These are phyloP conservation scores for Arthroderma sp. DNA, from an alignment of 2,329 filamentous ascomycete genomes.

Conservation along the genomic window DNA sequence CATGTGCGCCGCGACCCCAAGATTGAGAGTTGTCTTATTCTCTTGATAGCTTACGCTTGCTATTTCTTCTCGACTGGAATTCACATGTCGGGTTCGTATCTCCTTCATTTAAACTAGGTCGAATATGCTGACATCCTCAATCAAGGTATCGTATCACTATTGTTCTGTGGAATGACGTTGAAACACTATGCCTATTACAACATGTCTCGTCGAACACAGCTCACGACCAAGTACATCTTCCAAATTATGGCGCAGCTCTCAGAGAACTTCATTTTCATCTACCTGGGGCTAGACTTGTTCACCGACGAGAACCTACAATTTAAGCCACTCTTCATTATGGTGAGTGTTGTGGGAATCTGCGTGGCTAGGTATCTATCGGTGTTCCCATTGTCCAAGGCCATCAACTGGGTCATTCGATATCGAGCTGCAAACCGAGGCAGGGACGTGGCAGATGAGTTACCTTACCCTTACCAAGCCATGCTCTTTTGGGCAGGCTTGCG, in stretches of 20 bases:
- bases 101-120: not conserved
- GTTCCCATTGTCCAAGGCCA: constrained; percentile 76
- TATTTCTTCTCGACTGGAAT: constrained; percentile 98
- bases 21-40: constrained; percentile 89
- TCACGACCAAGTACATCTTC: constrained; percentile 96
- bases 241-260: constrained; percentile 88
- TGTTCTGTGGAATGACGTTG: constrained; percentile 95
- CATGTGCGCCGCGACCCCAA: constrained; percentile 85
- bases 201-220: constrained; percentile 93
- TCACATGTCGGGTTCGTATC: constrained; percentile 73
- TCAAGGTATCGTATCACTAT: constrained; percentile 82
- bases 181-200: constrained; percentile 99
- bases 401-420: constrained; percentile 89
- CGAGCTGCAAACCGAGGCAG: constrained; percentile 63
- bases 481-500: constrained; percentile 97
- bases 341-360: constrained; percentile 84
- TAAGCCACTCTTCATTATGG: constrained; percentile 88
- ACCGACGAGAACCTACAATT: constrained; percentile 80
- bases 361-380: constrained; percentile 86
- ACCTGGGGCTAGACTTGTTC: constrained; percentile 86
- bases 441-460: constrained; percentile 74
- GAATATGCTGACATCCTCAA: not conserved
- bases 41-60: constrained; percentile 87
- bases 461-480: constrained; percentile 97
- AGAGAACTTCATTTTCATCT: constrained; percentile 99